Evolutionary conservation across 169 alveolate species (phyloP), one percentile per base, ranked within the genome.

Genomic region (Plasmodium gaboni): DNA sequence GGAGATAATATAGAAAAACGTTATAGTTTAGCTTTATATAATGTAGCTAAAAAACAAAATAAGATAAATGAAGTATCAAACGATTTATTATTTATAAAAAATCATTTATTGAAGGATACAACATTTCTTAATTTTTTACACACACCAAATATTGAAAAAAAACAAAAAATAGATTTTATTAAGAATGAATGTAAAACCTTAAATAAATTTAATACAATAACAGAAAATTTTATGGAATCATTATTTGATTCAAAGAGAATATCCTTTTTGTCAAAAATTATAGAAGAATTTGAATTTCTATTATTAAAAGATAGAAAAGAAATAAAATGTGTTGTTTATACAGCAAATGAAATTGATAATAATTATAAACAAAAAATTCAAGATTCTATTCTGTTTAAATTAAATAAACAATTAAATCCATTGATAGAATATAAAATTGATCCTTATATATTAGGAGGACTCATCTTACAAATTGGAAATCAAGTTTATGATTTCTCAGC

Each of bases 1-100:
- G 91, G 91, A 0, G 91, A 83, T 50, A 83, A 83, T 71, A 83
- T 83, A 57, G 91, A 83, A 83, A 83, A 83, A 61, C 32, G 91
- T 19, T 83, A 83, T 50, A 83, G 91, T 32, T 68, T 83, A 68
- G 91, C 91, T 7, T 83, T 83, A 68, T 83, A 83, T 46, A 83
- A 83, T 68, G 83, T 68, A 26, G 91, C 67, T 42, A 83, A 83
- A 71, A 83, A 53, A 26, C 55, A 38, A 13, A 83, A 83, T 42
- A 83, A 83, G 59, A 55, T 83, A 57, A 83, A 83, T 48, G 91
- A 83, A 83, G 57, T 83, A 68, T 8, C 74, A 26, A 83, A 46
- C n/a, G 91, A 83, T 48, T 26, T 83, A 51, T 68, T 67, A 68
- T 83, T 83, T 83, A 68, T 83, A 9, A 83, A 83, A 83, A 57